Base-by-base conservation (phyloP, 169 alveolate species). In the Theileria luwenshuni region DNA sequence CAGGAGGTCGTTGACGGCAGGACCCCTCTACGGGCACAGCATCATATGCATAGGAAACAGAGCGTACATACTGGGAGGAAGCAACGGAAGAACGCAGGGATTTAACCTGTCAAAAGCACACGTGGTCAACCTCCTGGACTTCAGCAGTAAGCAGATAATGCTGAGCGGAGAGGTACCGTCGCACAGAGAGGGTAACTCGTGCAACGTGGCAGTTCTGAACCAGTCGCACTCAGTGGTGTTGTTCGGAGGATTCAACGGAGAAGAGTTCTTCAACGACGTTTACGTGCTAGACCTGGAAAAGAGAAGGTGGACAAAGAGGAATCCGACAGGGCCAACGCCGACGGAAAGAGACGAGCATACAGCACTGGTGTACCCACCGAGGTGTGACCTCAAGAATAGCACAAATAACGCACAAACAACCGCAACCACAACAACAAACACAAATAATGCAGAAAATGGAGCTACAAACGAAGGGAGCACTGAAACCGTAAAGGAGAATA, bases 61-160 rank as follows among this genome's bases (percentile, higher is more conserved):
- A 67, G 92, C 94, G n/a, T 87, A 90, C 54, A 77, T 92, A 84
- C 76, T 92, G 43, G 96, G 96, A n/a, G 96, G 96, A 23, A 72
- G 93, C 52, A 90, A 85, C 74, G 91, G 86, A 28, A 75, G 90
- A 25, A 83, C 84, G 25, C 90, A 85, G 35, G 92, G 92, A 23
- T 74, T 76, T 27, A 86, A 86, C 69, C 86, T 92, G 61, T 86
- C 88, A 69, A 85, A 77, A 30, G 91, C 94, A 3, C 90, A 86
- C 76, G 90, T 91, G 21, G 75, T 92, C 27, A 90, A 91, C 86
- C 85, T 90, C 43, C 85, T 86, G 32, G 90, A 90, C 77, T 92
- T 88, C 73, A 90, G 92, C 56, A 83, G 91, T 43, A 91, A 90
- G 64, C 86, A 74, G 71, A 77, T 90, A 42, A 89, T 86, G 38